Conservation (phyloP, 768 basidiomycete genomes). For the Collybia sp. region DNA sequence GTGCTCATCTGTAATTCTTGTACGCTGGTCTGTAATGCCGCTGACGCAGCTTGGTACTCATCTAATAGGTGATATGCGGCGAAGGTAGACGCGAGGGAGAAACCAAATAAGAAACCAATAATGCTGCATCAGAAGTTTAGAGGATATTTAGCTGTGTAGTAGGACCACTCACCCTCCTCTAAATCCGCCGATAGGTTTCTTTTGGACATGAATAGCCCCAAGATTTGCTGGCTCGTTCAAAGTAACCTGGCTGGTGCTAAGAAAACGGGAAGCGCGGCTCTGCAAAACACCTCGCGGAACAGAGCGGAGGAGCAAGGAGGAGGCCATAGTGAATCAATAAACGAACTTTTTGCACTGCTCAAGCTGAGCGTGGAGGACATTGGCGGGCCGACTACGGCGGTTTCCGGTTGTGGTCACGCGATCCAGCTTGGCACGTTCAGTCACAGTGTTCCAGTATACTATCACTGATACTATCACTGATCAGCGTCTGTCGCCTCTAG, state of each 20-base stretch:
- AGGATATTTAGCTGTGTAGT: not conserved
- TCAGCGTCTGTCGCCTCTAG: no score
- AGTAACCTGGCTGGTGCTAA: slow-evolving; percentile 39
- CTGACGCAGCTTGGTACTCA: slow-evolving; percentile 86
- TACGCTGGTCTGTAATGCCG: slow-evolving; percentile 83
- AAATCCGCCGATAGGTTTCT: slow-evolving; percentile 74
- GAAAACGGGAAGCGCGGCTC: slow-evolving; percentile 21
- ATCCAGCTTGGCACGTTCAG: not conserved
- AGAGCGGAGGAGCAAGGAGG: slow-evolving; percentile 24
- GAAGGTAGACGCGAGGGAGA: slow-evolving; percentile 82
- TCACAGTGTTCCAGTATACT: no score
- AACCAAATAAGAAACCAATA: slow-evolving; percentile 84
- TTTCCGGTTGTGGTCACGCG: slow-evolving; percentile 1
- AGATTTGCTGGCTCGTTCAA: slow-evolving; percentile 45
- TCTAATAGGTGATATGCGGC: slow-evolving; percentile 87
- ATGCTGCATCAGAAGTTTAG: slow-evolving; percentile 40
- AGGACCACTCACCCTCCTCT: slow-evolving; percentile 49
- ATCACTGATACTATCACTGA: no score
- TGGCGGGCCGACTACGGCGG: not conserved
- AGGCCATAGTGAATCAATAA: slow-evolving; percentile 25
- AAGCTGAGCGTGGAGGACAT: no score
- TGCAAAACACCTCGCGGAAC: slow-evolving; percentile 8
- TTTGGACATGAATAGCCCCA: slow-evolving; percentile 50
- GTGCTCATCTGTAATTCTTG: slow-evolving; percentile 83
- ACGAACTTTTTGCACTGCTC: not conserved